phyloP scores from a whole-genome alignment of 2,329 filamentous ascomycete species.

The Fusarium oxysporum region DNA sequence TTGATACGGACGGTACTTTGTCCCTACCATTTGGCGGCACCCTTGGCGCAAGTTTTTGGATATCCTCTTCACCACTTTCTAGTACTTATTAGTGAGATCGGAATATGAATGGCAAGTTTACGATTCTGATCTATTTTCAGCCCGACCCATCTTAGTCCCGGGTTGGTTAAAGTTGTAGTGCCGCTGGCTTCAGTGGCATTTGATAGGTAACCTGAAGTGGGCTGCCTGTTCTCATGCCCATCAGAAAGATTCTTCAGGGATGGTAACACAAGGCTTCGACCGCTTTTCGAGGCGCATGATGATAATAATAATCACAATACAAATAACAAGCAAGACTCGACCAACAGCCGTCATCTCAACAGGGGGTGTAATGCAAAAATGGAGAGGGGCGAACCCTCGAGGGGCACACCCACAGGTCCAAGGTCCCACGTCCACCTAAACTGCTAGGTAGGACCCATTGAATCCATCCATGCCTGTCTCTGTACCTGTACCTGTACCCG shows the following conservation, averaged over 20 bases:
- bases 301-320: conserved; percentile 36
- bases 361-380: conserved; percentile 42
- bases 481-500: neutral
- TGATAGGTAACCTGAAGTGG: neutral
- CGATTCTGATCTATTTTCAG: conserved; percentile 2
- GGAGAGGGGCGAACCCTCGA: conserved; percentile 30
- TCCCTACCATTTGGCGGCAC: conserved; percentile 7
- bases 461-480: conserved; percentile 22
- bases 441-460: conserved; percentile 13
- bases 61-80: neutral
- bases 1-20: conserved; percentile 14
- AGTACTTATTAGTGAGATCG: neutral
- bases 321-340: conserved; percentile 37
- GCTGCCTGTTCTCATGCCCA: conserved; percentile 3
- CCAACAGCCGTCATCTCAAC: conserved; percentile 37
- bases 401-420: conserved; percentile 41
- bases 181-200: neutral
- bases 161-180: neutral
- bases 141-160: neutral
- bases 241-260: conserved; percentile 21
- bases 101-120: neutral
- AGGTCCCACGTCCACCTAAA: conserved; percentile 22
- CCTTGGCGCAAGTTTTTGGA: neutral
- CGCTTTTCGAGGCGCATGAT: conserved; percentile 43
- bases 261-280: conserved; percentile 42